These are phyloP conservation scores for Citrus glauca DNA, from an alignment of 345 rosid genomes.

Conservation along the genomic window DNA sequence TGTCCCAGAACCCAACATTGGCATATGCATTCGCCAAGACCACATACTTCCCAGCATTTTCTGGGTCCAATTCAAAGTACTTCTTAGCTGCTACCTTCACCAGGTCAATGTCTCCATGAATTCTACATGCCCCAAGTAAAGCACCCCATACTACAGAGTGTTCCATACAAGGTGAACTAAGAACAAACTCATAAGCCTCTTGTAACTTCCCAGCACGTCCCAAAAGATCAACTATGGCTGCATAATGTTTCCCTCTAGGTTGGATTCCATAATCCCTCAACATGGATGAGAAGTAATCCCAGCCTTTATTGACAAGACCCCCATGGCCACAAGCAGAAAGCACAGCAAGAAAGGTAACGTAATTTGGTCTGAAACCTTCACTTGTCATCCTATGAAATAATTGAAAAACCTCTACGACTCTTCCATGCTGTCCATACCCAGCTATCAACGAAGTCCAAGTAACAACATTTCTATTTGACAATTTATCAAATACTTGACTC, in stretches of 20 bases:
- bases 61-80: conserved; percentile 54
- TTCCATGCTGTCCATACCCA: conserved; percentile 67
- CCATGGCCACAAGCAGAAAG: conserved; percentile 76
- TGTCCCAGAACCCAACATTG: conserved; percentile 53
- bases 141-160: conserved; percentile 71
- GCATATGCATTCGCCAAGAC: conserved; percentile 66
- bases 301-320: conserved; percentile 60
- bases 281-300: conserved; percentile 50
- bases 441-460: conserved; percentile 73
- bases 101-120: conserved; percentile 52
- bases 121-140: conserved; percentile 66
- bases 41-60: conserved; percentile 62
- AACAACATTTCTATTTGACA: conserved; percentile 42
- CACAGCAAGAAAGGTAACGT: conserved; percentile 61
- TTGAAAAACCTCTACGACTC: conserved; percentile 54
- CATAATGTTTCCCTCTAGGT: conserved; percentile 62
- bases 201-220: conserved; percentile 67
- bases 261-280: conserved; percentile 49
- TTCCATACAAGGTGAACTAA: conserved; percentile 50
- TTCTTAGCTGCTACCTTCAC: conserved; percentile 47
- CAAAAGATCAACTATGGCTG: conserved; percentile 63
- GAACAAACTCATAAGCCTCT: conserved; percentile 58
- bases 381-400: conserved; percentile 56
- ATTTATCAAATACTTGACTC: conserved; percentile 37
- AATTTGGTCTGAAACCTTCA: conserved; percentile 57